These are phyloP conservation scores for Paramarasmius palmivorus DNA, from an alignment of 1,284 basidiomycete genomes.

Conservation along the genomic window DNA sequence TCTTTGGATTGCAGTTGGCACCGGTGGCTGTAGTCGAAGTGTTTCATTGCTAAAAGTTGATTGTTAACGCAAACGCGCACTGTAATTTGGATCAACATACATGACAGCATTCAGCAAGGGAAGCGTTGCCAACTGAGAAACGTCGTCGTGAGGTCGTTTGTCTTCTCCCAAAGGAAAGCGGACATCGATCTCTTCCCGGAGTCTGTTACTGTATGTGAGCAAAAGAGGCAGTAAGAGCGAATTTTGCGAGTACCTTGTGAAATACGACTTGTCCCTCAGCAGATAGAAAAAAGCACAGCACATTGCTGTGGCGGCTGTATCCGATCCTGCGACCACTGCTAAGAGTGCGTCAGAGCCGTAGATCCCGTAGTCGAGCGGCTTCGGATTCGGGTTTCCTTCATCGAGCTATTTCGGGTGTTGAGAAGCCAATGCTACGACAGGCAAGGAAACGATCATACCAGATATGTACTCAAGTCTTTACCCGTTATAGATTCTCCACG, in stretches of 20 bases:
- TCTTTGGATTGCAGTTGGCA: constrained; percentile 20
- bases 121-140: too few relatives aligned
- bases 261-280: too few relatives aligned
- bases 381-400: not conserved
- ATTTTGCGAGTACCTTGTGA: too few relatives aligned
- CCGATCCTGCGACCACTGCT: too few relatives aligned
- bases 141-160: not conserved
- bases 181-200: too few relatives aligned
- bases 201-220: too few relatives aligned
- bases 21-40: constrained; percentile 26
- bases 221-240: too few relatives aligned
- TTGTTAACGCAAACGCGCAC: not conserved
- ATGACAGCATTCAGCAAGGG: constrained; percentile 1
- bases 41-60: constrained; percentile 35
- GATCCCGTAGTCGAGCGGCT: too few relatives aligned
- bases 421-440: not conserved
- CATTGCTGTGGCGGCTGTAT: too few relatives aligned
- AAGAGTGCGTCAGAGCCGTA: too few relatives aligned
- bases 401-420: not conserved
- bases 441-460: constrained; percentile 25
- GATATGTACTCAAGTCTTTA: constrained; percentile 38
- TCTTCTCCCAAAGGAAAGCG: not conserved
- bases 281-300: too few relatives aligned
- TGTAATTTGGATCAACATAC: too few relatives aligned
- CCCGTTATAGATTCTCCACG: constrained; percentile 25